Evolutionary conservation across 495 filamentous ascomycete genomes (phyloP).

Genomic region (Pyrenopolyporus hunteri): DNA sequence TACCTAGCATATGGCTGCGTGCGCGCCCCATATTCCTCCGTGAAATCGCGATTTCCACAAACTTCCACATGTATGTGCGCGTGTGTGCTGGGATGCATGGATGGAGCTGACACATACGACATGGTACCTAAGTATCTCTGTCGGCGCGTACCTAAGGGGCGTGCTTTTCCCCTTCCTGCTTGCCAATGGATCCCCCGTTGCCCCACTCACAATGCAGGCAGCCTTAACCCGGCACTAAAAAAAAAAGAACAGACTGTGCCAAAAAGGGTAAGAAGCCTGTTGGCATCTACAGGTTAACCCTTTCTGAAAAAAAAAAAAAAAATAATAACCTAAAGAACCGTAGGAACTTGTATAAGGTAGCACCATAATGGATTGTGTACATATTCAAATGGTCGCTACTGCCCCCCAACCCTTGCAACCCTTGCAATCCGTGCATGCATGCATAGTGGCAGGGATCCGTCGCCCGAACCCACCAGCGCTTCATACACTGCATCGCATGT

Average conservation of each 20-base stretch:
- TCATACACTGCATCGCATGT: constrained; percentile 12
- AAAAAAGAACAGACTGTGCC: constrained; percentile 16
- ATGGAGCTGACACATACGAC: neutral
- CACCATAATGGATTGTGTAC: constrained; percentile 29
- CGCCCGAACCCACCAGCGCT: constrained; percentile 37
- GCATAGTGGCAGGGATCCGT: constrained; percentile 28
- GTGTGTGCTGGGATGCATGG: neutral
- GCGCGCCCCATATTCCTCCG: constrained; percentile 32
- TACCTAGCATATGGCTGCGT: constrained; percentile 16
- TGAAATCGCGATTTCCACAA: constrained; percentile 36
- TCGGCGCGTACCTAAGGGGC: constrained; percentile 16
- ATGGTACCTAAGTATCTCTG: constrained; percentile 10
- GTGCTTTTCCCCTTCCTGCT: constrained; percentile 28
- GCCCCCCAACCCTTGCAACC: constrained; percentile 20
- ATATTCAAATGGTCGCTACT: constrained; percentile 15
- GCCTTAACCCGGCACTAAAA: constrained; percentile 30
- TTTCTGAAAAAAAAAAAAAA: constrained; percentile 13
- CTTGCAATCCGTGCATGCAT: neutral
- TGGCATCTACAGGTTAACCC: neutral
- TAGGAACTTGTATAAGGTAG: constrained; percentile 19
- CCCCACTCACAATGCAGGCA: constrained; percentile 30
- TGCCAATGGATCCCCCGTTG: constrained; percentile 34
- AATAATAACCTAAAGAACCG: neutral
- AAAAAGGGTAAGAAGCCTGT: constrained; percentile 10
- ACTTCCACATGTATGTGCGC: constrained; percentile 12